phyloP scores from a whole-genome alignment of 805 yeast genomes.

The Kodamaea lidongshanica region DNA sequence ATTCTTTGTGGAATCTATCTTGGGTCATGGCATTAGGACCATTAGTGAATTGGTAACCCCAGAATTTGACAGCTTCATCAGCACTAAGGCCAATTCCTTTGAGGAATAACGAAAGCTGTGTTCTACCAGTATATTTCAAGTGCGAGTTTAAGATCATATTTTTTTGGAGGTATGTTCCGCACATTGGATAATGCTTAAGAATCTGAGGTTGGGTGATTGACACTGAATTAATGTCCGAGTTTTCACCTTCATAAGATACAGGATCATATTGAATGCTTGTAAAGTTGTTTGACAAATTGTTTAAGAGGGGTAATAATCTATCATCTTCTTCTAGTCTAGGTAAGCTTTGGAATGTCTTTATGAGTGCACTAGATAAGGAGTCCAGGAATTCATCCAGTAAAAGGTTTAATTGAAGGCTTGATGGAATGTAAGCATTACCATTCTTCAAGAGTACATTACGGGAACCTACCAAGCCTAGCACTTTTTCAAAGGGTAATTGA shows the following conservation, averaged over 20 bases:
- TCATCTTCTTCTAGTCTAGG: conserved; percentile 91
- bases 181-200: conserved; percentile 70
- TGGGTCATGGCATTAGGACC: conserved; percentile 45
- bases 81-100: conserved; percentile 84
- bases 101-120: conserved; percentile 75
- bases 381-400: conserved; percentile 63
- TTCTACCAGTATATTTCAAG: conserved; percentile 77
- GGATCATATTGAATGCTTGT: conserved; percentile 48
- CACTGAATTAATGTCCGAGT: conserved; percentile 51
- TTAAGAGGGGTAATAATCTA: conserved; percentile 75
- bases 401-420: conserved; percentile 67
- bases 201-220: conserved; percentile 51
- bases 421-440: conserved; percentile 84
- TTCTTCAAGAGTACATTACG: conserved; percentile 59
- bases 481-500: conserved; percentile 83
- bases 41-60: conserved; percentile 67
- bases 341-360: conserved; percentile 65
- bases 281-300: conserved; percentile 59
- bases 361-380: conserved; percentile 45
- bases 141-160: conserved; percentile 61
- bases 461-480: conserved; percentile 67
- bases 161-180: conserved; percentile 62
- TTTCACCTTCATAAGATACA: conserved; percentile 16
- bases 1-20: conserved; percentile 82
- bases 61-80: conserved; percentile 83